Conservation (phyloP, 495 filamentous ascomycete species). For the Aspergillus ellipticus region DNA sequence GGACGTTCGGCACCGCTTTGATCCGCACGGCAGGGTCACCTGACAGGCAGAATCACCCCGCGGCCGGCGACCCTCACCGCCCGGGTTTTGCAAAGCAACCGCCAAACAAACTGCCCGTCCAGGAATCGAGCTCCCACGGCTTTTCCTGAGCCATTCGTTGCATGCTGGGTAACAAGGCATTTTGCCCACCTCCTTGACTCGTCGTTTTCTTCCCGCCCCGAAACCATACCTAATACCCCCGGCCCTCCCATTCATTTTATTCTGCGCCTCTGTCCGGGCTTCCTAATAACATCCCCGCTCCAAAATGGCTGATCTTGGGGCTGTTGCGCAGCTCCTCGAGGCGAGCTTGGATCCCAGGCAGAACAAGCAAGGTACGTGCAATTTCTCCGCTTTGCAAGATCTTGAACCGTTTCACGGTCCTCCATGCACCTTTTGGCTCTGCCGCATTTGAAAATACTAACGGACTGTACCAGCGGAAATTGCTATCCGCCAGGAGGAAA, state of each 20-base stretch:
- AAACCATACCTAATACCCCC: neutral
- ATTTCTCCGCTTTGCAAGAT: neutral
- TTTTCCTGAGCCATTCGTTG: constrained; percentile 8
- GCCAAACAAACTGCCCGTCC: constrained; percentile 36
- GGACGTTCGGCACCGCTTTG: constrained; percentile 16
- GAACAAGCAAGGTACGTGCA: constrained; percentile 78
- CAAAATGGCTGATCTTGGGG: constrained; percentile 72
- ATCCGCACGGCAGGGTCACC: constrained; percentile 13
- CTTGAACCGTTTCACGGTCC: neutral
- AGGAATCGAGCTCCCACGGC: constrained; percentile 20
- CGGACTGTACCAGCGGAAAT: constrained; percentile 62
- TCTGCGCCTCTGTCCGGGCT: neutral
- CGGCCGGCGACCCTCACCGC: constrained; percentile 22
- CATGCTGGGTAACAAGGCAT: neutral
- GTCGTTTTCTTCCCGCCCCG: neutral
- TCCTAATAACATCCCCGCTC: constrained; percentile 25
- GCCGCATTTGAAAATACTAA: neutral
- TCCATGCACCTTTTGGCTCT: constrained; percentile 17
- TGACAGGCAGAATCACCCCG: constrained; percentile 30
- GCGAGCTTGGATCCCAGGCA: constrained; percentile 80
- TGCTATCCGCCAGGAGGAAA: constrained; percentile 69
- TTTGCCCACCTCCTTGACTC: neutral
- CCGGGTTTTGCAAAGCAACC: constrained; percentile 24
- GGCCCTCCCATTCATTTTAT: neutral
- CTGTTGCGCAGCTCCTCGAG: constrained; percentile 74